Evolutionary conservation across 805 yeast genomes (phyloP).

Genomic region (Kuraishia capsulata): DNA sequence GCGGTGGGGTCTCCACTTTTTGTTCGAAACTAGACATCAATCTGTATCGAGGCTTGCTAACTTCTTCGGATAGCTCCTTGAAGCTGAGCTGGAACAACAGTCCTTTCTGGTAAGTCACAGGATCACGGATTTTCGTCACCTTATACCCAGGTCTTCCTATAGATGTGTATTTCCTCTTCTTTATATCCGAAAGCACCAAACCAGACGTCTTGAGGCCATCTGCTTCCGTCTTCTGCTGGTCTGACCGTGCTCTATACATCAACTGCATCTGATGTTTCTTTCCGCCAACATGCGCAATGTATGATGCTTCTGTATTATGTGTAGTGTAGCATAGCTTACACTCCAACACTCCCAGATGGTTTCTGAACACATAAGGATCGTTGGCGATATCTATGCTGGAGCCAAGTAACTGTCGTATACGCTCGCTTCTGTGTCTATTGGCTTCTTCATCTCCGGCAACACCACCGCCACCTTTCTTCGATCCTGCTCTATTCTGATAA

Average conservation of each 20-base stretch:
- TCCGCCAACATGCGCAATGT: conserved; percentile 78
- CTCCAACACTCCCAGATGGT: conserved; percentile 77
- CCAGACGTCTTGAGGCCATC: conserved; percentile 4
- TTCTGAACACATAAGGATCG: conserved; percentile 80
- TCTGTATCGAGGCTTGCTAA: conserved; percentile 51
- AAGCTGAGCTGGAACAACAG: conserved; percentile 52
- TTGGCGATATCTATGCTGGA: conserved; percentile 41
- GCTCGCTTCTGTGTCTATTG: conserved; percentile 57
- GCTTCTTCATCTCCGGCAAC: conserved; percentile 67
- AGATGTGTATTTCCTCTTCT: conserved; percentile 40
- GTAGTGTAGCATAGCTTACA: conserved; percentile 79
- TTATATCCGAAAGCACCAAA: conserved; percentile 22
- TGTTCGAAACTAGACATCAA: conserved; percentile 76
- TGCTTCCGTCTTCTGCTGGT: conserved; percentile 14
- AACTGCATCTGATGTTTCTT: conserved; percentile 71
- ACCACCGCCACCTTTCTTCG: conserved; percentile 88
- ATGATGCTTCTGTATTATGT: conserved; percentile 74
- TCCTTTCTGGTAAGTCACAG: conserved; percentile 50
- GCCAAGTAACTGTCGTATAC: conserved; percentile 55
- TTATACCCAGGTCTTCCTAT: conserved; percentile 72
- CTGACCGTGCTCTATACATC: conserved; percentile 45
- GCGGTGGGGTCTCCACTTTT: conserved; percentile 27
- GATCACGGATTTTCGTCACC: conserved; percentile 60
- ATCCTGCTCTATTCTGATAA: conserved; percentile 81
- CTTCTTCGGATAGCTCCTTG: conserved; percentile 33